phyloP scores from a whole-genome alignment of 352 stramenopile species.

The Phytophthora multivora region DNA sequence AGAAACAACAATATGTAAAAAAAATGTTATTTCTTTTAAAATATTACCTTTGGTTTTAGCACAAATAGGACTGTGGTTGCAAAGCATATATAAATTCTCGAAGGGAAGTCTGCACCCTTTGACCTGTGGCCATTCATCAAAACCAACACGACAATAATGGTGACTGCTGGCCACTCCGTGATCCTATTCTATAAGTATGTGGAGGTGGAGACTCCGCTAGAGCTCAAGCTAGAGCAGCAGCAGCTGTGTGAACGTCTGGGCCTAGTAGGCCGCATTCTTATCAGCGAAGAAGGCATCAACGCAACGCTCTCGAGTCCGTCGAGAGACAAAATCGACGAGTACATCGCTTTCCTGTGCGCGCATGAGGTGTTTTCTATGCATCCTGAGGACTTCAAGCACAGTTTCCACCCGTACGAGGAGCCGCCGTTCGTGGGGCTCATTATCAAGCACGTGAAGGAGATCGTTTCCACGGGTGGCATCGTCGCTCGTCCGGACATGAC shows the following conservation, averaged over 20 bases:
- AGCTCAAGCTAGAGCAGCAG: slow-evolving; percentile 55
- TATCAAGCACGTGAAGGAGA: slow-evolving; percentile 81
- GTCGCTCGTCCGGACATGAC: slow-evolving; percentile 60
- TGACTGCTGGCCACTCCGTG: slow-evolving; percentile 41
- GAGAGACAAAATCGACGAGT: slow-evolving; percentile 57
- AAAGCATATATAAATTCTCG: too few relatives aligned
- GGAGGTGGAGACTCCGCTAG: slow-evolving; percentile 41
- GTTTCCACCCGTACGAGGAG: slow-evolving; percentile 37
- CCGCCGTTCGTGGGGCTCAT: slow-evolving; percentile 69
- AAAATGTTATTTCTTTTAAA: too few relatives aligned
- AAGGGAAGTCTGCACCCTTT: background rate
- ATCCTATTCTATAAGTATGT: slow-evolving; percentile 87
- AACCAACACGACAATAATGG: slow-evolving; percentile 17
- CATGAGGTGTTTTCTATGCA: slow-evolving; percentile 61
- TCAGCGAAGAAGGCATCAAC: slow-evolving; percentile 87
- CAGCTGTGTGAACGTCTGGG: slow-evolving; percentile 55
- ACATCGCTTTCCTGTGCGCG: slow-evolving; percentile 59
- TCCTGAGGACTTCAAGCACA: slow-evolving; percentile 80
- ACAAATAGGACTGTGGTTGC: too few relatives aligned
- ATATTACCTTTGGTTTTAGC: too few relatives aligned
- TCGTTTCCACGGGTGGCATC: slow-evolving; percentile 66
- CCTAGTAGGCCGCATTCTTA: slow-evolving; percentile 72
- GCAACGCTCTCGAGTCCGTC: slow-evolving; percentile 68
- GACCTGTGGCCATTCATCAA: slow-evolving; percentile 35
- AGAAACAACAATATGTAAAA: background rate